Percentiles rank a stretch among this genome's conserved stretches.
Conservation (phyloP, 2,329 filamentous ascomycete species). For the Blumeriella jaapii region DNA sequence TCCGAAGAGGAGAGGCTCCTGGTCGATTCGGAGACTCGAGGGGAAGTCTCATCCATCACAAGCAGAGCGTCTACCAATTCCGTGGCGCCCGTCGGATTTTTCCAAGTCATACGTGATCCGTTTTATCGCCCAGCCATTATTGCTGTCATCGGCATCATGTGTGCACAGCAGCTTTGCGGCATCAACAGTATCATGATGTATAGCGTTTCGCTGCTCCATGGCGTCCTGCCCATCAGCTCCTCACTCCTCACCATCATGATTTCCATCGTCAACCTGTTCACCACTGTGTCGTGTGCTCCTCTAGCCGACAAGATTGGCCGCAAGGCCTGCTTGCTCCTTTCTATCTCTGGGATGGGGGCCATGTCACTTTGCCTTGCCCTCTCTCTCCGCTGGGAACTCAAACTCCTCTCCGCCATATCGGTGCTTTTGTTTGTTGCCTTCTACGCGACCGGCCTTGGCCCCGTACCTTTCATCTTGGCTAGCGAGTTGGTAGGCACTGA, state of each 20-base stretch:
- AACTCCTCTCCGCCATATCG: constrained; percentile 67
- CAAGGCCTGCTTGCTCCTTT: constrained; percentile 72
- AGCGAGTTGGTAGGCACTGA: constrained; percentile 85
- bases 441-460: constrained; percentile 84
- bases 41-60: constrained; percentile 17
- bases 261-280: constrained; percentile 74
- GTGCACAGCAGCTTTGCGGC: constrained; percentile 82
- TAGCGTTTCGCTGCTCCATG: constrained; percentile 77
- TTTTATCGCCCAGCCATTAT: constrained; percentile 63
- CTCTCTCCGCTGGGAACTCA: constrained; percentile 62
- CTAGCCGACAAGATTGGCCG: constrained; percentile 80
- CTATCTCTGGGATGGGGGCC: constrained; percentile 72
- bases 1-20: constrained; percentile 23
- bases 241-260: constrained; percentile 78
- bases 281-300: constrained; percentile 71
- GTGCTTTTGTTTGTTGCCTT: constrained; percentile 79
- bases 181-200: constrained; percentile 99
- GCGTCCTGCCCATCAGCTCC: constrained; percentile 70
- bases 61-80: constrained; percentile 13
- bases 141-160: constrained; percentile 82
- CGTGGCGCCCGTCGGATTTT: constrained; percentile 41
- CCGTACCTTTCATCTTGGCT: constrained; percentile 87
- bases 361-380: constrained; percentile 69
- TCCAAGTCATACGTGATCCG: constrained; percentile 55
- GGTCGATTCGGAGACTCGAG: constrained; percentile 12